Conservation (phyloP, 371 early-diverging fungal genomes). For the Thermomucor indicae-seudaticae region DNA sequence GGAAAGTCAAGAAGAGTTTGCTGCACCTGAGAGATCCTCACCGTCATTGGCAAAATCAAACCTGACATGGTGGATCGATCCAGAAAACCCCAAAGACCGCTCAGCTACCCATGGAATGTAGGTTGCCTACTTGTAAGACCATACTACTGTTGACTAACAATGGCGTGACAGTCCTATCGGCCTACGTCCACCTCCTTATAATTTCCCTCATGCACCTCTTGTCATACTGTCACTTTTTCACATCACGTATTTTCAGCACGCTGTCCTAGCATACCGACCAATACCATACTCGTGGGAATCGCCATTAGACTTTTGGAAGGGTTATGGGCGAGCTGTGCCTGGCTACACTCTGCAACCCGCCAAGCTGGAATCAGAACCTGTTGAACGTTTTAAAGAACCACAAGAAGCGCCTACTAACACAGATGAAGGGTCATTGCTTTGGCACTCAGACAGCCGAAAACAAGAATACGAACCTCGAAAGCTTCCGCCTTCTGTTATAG, state of each 20-base stretch:
- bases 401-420: too few relatives aligned
- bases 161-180: conserved; percentile 30
- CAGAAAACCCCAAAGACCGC: conserved; percentile 29
- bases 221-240: conserved; percentile 38
- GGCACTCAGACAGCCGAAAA: too few relatives aligned
- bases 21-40: not conserved
- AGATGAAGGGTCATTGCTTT: too few relatives aligned
- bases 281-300: conserved; percentile 27
- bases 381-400: not conserved
- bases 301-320: conserved; percentile 32
- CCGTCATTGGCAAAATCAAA: not conserved
- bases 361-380: not conserved
- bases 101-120: conserved; percentile 18
- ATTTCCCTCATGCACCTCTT: conserved; percentile 30
- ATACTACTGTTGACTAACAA: not conserved
- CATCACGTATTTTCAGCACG: conserved; percentile 25
- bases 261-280: conserved; percentile 31
- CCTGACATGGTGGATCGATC: conserved; percentile 45
- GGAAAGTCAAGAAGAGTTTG: too few relatives aligned
- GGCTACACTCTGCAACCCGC: conserved; percentile 13
- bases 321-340: conserved; percentile 30
- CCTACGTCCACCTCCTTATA: conserved; percentile 35
- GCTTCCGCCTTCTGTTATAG: too few relatives aligned
- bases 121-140: not conserved
- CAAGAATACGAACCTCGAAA: too few relatives aligned